Base-by-base conservation (phyloP, 805 yeast species). In the Hanseniaspora vineae region DNA sequence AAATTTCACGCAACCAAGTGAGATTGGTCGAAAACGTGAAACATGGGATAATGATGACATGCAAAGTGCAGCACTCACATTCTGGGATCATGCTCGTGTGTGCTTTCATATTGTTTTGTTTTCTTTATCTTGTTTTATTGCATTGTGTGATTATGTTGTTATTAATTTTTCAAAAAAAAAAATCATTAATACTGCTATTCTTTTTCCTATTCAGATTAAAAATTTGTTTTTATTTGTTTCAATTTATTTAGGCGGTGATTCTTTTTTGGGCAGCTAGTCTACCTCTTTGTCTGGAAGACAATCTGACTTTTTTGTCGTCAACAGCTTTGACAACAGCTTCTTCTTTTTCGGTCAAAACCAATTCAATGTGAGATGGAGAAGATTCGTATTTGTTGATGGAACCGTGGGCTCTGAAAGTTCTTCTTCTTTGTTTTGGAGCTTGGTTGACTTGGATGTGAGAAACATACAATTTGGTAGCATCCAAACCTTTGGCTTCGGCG, bases 401-500 rank as follows among this genome's bases (percentile, higher is more conserved):
- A 85, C 99, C 99, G 84, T 90, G 97, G 67, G 99, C 99, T 84
- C 99, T 89, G 96, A 78, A 92, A 69, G 98, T 92, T 80, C 99
- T 88, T 81, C 99, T 90, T 82, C 97, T 92, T 79, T 87, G 95
- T 78, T 88, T 88, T 77, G 99, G 98, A 67, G 98, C 98, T 74
- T 88, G 96, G 95, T 92, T 92, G 69, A 90, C 98, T 81, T 92
- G 98, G 71, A 92, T 90, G 85, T 92, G 97, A 63, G 95, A 82
- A 68, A 92, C 80, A 76, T 83, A 84, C 71, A 92, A 84, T 72
- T 84, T 86, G 65, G 94, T 78, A 65, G 84, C 80, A 72, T 92
- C 97, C 75, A 92, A 87, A 68, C 98, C 98, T 81, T 92, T 92
- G 65, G 95, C 76, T 73, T 89, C 97, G 73, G 98, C 98, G 79